Percentiles rank a stretch among this genome's conserved stretches.
These are phyloP conservation scores for Golubevia sp. DNA, from an alignment of 1,284 basidiomycete species.

Conservation along the genomic window DNA sequence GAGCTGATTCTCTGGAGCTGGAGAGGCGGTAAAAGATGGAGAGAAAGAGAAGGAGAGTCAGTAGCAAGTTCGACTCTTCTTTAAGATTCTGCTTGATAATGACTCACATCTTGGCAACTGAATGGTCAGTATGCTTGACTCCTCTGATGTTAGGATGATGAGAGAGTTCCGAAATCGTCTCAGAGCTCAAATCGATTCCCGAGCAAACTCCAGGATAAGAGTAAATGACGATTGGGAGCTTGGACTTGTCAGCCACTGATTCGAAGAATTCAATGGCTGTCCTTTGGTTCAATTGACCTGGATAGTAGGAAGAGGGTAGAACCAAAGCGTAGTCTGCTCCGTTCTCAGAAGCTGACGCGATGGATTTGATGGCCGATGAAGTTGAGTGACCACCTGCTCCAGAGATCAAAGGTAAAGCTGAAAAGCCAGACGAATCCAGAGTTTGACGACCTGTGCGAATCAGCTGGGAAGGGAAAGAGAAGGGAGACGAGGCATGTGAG, in stretches of 20 bases:
- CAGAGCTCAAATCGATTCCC: constrained; percentile 52
- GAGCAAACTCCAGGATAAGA: constrained; percentile 48
- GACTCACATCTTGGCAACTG: constrained; percentile 58
- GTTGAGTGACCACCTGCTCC: constrained; percentile 47
- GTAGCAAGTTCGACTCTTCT: too few species aligned
- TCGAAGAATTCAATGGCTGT: constrained; percentile 38
- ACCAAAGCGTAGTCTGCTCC: constrained; percentile 47
- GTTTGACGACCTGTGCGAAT: constrained; percentile 33
- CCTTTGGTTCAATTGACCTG: constrained; percentile 27
- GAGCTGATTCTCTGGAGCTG: too few species aligned
- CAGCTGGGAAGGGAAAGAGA: constrained; percentile 21
- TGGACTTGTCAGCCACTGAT: constrained; percentile 46
- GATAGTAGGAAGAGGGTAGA: constrained; percentile 48
- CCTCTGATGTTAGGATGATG: constrained; percentile 54
- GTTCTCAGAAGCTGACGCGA: constrained; percentile 28
- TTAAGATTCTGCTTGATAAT: too few species aligned
- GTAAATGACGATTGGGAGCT: constrained; percentile 53
- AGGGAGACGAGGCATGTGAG: neutral
- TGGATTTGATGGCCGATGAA: constrained; percentile 29
- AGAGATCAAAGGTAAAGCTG: constrained; percentile 41
- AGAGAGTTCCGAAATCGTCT: constrained; percentile 37
- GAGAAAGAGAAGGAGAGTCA: too few species aligned
- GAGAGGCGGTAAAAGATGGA: too few species aligned
- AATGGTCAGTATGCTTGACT: constrained; percentile 59
- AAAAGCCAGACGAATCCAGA: constrained; percentile 19